phyloP scores from a whole-genome alignment of 2,329 filamentous ascomycete species.

The Cryphonectria radicalis region DNA sequence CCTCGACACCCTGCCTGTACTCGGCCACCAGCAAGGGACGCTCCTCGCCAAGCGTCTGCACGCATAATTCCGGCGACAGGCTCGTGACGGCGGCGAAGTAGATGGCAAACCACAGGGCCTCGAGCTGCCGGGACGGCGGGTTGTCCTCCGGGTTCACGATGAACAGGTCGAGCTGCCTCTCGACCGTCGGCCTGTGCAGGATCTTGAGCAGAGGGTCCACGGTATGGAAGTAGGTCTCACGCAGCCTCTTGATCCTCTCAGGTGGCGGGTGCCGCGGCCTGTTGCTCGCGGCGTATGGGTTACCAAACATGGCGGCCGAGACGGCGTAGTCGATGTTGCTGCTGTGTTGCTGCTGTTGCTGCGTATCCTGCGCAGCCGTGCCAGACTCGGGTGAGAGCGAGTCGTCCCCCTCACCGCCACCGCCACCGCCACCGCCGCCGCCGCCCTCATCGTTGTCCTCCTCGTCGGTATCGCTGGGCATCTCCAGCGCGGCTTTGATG shows the following conservation, averaged over 20 bases:
- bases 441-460: slow-evolving; percentile 39
- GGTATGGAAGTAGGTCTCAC: slow-evolving; percentile 43
- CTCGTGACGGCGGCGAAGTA: slow-evolving; percentile 48
- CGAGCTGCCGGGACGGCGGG: slow-evolving; percentile 31
- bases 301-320: slow-evolving; percentile 22
- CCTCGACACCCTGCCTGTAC: slow-evolving; percentile 43
- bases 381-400: slow-evolving; percentile 40
- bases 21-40: slow-evolving; percentile 38
- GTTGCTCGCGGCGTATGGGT: slow-evolving; percentile 9
- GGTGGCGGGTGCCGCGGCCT: slow-evolving; percentile 42
- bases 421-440: too few relatives aligned
- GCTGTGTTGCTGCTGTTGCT: slow-evolving; percentile 10
- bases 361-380: slow-evolving; percentile 4
- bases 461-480: slow-evolving; percentile 43
- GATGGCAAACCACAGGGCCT: slow-evolving; percentile 48
- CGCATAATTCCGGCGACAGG: slow-evolving; percentile 39
- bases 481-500: slow-evolving; percentile 48
- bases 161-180: slow-evolving; percentile 37
- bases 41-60: slow-evolving; percentile 40
- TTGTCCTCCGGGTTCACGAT: slow-evolving; percentile 32
- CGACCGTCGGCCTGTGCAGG: slow-evolving; percentile 47
- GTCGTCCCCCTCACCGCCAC: slow-evolving; percentile 26
- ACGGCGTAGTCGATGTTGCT: slow-evolving; percentile 11
- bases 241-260: slow-evolving; percentile 44
- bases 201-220: slow-evolving; percentile 51